Evolutionary conservation across 257 asterid species (phyloP).

Genomic region (Nicotiana tabacum): DNA sequence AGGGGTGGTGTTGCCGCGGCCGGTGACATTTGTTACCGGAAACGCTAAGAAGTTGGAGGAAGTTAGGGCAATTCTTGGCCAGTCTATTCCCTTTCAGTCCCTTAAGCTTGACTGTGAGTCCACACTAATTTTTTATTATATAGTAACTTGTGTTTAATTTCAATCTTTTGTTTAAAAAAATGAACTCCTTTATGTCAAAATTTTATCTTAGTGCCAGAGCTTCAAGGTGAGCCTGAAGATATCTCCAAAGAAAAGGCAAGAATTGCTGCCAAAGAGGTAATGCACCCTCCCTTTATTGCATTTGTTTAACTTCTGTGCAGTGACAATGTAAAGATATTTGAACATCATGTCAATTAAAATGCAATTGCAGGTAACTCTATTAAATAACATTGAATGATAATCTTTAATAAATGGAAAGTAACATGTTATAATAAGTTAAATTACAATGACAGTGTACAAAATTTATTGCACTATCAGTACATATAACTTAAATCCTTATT

Average conservation of each 20-base stretch:
- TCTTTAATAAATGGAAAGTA: too few species aligned
- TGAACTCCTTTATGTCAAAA: neutral
- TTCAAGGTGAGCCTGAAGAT: constrained; percentile 97
- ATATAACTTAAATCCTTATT: too few species aligned
- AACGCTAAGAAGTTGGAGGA: constrained; percentile 93
- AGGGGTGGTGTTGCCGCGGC: constrained; percentile 51
- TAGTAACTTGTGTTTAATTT: neutral
- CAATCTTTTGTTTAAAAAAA: neutral
- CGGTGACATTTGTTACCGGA: constrained; percentile 91
- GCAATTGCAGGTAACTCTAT: too few species aligned
- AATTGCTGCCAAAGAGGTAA: constrained; percentile 83
- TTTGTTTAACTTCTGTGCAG: too few species aligned
- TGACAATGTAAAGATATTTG: too few species aligned
- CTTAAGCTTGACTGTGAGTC: constrained; percentile 64
- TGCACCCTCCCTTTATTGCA: neutral
- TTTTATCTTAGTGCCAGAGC: constrained; percentile 61
- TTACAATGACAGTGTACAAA: too few species aligned
- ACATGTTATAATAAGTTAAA: too few species aligned
- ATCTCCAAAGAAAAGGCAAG: constrained; percentile 90
- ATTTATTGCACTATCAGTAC: too few species aligned
- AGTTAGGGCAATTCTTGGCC: constrained; percentile 72
- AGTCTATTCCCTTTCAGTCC: constrained; percentile 83
- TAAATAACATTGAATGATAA: too few species aligned
- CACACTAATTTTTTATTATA: neutral
- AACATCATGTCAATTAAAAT: too few species aligned